phyloP scores from a whole-genome alignment of 139 green algal species.

The Tetradesmus lagerheimii region DNA sequence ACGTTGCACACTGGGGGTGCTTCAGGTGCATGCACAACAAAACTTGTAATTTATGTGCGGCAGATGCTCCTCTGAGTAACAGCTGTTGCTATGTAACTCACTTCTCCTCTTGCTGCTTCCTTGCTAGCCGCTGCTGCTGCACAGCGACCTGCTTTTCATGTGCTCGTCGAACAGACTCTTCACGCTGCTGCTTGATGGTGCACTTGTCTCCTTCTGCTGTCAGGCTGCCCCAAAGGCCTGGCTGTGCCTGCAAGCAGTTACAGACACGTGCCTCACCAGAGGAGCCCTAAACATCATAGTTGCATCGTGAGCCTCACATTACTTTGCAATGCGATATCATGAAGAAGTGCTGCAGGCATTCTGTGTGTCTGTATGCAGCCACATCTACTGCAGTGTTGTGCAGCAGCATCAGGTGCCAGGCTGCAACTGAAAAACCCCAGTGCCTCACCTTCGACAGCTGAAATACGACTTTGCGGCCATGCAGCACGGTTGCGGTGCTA shows the following conservation, averaged over 20 bases:
- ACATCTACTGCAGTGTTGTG: too few species aligned
- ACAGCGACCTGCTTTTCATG: slow-evolving; percentile 54
- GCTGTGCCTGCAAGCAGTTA: slow-evolving; percentile 45
- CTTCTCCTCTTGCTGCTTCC: slow-evolving; percentile 65
- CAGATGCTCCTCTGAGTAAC: too few species aligned
- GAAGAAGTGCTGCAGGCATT: too few species aligned
- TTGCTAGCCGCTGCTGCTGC: slow-evolving; percentile 44
- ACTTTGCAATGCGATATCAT: too few species aligned
- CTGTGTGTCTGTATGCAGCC: too few species aligned
- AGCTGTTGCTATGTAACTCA: too few species aligned
- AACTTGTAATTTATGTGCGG: too few species aligned
- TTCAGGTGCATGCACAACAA: not conserved
- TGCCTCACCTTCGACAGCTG: slow-evolving; percentile 59
- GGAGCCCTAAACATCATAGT: not conserved
- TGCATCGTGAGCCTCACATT: not conserved
- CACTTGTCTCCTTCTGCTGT: slow-evolving; percentile 51
- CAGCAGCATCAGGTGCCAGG: not conserved
- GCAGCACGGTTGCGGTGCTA: slow-evolving; percentile 57
- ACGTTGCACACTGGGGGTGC: not conserved
- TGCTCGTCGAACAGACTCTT: slow-evolving; percentile 61
- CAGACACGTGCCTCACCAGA: not conserved
- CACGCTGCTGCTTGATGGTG: slow-evolving; percentile 47
- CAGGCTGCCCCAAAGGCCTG: slow-evolving; percentile 63
- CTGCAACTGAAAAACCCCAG: not conserved
- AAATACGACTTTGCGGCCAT: slow-evolving; percentile 36